These are phyloP conservation scores for Septoria linicola DNA, from an alignment of 2,329 filamentous ascomycete species.

Conservation along the genomic window DNA sequence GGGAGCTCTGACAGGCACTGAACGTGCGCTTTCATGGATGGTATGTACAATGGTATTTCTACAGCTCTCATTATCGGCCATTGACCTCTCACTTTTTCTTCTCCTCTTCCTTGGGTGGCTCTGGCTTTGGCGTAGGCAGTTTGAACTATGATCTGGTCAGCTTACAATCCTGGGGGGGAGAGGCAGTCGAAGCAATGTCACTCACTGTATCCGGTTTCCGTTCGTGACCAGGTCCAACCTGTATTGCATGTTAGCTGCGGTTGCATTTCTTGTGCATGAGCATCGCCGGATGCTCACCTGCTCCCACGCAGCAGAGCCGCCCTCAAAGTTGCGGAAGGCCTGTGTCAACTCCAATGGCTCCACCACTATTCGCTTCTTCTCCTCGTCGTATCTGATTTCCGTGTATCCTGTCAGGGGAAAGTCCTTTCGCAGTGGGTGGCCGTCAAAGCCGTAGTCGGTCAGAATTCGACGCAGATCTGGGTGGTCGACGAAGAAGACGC, in stretches of 20 bases:
- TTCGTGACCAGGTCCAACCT: constrained; percentile 70
- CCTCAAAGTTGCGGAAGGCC: constrained; percentile 97
- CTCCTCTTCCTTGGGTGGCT: constrained; percentile 83
- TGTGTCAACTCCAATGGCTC: constrained; percentile 97
- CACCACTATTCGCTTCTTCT: constrained; percentile 99
- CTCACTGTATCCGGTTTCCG: constrained; percentile 69
- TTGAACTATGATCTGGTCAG: constrained; percentile 65
- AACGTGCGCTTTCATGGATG: constrained; percentile 1
- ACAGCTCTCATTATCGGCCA: constrained; percentile 7
- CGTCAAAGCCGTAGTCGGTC: constrained; percentile 99
- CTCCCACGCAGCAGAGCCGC: constrained; percentile 48
- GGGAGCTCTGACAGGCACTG: too few relatives aligned
- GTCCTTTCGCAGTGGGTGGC: constrained; percentile 94
- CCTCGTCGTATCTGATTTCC: constrained; percentile 95
- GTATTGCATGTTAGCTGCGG: constrained; percentile 34
- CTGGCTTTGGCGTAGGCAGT: constrained; percentile 90
- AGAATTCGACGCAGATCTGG: constrained; percentile 96
- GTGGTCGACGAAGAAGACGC: constrained; percentile 93
- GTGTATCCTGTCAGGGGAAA: constrained; percentile 98
- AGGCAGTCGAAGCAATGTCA: neutral
- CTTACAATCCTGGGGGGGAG: neutral
- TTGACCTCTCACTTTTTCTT: constrained; percentile 62
- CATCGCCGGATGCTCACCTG: neutral
- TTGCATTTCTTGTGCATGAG: too few relatives aligned
- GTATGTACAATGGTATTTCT: constrained; percentile 20